A percentile compares a stretch with the other conserved stretches of the same genome.
Evolutionary conservation across 2,329 filamentous ascomycete genomes (phyloP).

Genomic region (Pleurostoma richardsiae): DNA sequence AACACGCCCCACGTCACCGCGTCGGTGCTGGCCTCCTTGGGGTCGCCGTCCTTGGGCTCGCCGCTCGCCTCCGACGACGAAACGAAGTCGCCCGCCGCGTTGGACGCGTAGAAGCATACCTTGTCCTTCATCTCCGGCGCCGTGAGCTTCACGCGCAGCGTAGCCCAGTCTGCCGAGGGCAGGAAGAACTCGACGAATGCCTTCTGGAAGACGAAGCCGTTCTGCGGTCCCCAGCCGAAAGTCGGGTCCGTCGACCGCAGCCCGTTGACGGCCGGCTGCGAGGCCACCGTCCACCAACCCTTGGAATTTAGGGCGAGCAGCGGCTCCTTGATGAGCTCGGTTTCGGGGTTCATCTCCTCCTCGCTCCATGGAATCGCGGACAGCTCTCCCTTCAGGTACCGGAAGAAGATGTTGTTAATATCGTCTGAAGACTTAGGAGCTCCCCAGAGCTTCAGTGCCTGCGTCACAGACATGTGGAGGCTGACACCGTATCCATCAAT

Average conservation of each 20-base stretch:
- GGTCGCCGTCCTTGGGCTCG: slow-evolving; percentile 7
- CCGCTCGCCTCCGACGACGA: slow-evolving; percentile 52
- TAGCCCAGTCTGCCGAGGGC: slow-evolving; percentile 65
- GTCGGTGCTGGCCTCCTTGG: slow-evolving; percentile 61
- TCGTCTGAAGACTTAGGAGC: slow-evolving; percentile 65
- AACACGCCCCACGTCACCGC: slow-evolving; percentile 97
- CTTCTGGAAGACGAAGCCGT: slow-evolving; percentile 97
- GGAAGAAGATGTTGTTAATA: slow-evolving; percentile 74
- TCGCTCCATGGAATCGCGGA: slow-evolving; percentile 90
- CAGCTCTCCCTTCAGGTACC: slow-evolving; percentile 75
- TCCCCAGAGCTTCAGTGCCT: slow-evolving; percentile 83
- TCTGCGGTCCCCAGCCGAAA: slow-evolving; percentile 89
- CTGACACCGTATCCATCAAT: slow-evolving; percentile 99
- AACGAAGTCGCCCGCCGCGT: slow-evolving; percentile 70
- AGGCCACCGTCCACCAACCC: slow-evolving; percentile 96
- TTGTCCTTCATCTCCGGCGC: slow-evolving; percentile 54
- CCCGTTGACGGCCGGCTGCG: slow-evolving; percentile 90
- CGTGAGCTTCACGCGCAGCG: slow-evolving; percentile 58
- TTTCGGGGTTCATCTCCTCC: slow-evolving; percentile 80
- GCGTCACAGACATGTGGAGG: slow-evolving; percentile 80
- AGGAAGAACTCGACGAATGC: slow-evolving; percentile 97
- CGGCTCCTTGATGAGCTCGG: slow-evolving; percentile 70
- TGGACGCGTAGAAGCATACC: slow-evolving; percentile 85
- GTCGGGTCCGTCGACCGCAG: slow-evolving; percentile 68
- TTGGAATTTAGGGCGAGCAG: slow-evolving; percentile 71